Evolutionary conservation across 176 grass and related monocot species (phyloP).

Genomic region (Hordeum marinum): DNA sequence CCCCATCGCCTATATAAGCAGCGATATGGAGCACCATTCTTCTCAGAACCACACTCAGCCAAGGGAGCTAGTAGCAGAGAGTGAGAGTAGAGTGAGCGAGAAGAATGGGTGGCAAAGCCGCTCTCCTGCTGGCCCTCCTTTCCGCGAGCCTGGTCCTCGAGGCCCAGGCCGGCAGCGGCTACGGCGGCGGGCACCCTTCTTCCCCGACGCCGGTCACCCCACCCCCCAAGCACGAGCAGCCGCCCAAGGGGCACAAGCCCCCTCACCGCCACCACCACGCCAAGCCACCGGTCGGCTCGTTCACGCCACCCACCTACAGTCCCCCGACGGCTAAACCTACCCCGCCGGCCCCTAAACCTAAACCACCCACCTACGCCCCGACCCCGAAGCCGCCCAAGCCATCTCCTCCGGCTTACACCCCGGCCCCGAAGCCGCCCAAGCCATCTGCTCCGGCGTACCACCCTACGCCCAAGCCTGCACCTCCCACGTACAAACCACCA

Average conservation of each 20-base stretch:
- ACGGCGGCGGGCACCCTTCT: constrained; percentile 33
- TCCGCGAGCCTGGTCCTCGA: constrained; percentile 51
- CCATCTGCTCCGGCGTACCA: neutral
- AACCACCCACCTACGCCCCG: neutral
- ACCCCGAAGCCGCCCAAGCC: neutral
- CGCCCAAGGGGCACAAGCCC: constrained; percentile 26
- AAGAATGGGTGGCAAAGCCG: constrained; percentile 33
- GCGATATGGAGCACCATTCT: neutral
- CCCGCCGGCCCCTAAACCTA: neutral
- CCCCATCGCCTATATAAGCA: constrained; percentile 30
- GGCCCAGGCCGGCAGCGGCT: constrained; percentile 24
- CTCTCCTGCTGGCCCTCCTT: constrained; percentile 51
- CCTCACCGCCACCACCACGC: neutral
- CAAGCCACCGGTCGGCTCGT: neutral
- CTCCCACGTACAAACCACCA: constrained; percentile 5
- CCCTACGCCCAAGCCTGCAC: neutral
- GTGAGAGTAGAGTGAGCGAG: neutral
- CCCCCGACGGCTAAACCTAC: neutral
- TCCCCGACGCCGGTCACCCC: constrained; percentile 18
- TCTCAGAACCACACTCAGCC: neutral
- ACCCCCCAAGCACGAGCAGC: constrained; percentile 27
- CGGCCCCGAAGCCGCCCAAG: neutral
- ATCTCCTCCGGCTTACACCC: neutral
- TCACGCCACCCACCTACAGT: neutral
- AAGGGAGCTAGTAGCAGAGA: neutral